Percentiles rank a stretch among this genome's conserved stretches.
These are phyloP conservation scores for Debaryomyces coudertii DNA, from an alignment of 1,139 yeast genomes.

Conservation along the genomic window DNA sequence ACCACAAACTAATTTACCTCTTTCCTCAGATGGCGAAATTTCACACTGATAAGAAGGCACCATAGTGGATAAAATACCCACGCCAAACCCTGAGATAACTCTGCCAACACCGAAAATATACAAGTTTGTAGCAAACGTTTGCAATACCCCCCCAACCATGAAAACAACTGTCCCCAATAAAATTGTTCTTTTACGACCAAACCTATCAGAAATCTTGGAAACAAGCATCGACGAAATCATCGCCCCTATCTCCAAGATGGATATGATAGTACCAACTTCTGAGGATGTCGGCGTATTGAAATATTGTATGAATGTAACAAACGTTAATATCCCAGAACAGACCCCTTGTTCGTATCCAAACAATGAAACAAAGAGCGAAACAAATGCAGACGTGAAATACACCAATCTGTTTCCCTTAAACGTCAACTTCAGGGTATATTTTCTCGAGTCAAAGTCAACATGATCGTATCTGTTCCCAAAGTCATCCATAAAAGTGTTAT, in stretches of 20 bases:
- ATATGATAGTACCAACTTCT: slow-evolving; percentile 53
- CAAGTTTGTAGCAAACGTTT: slow-evolving; percentile 47
- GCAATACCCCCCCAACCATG: slow-evolving; percentile 55
- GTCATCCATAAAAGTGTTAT: slow-evolving; percentile 24
- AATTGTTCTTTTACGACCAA: slow-evolving; percentile 54
- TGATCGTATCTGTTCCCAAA: slow-evolving; percentile 43
- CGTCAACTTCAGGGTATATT: slow-evolving; percentile 34
- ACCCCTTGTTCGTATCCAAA: slow-evolving; percentile 95
- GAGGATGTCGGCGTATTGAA: slow-evolving; percentile 50
- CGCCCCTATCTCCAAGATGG: slow-evolving; percentile 57
- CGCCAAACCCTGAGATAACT: slow-evolving; percentile 55
- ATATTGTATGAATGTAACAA: slow-evolving; percentile 45
- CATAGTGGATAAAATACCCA: slow-evolving; percentile 54
- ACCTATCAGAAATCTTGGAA: slow-evolving; percentile 47
- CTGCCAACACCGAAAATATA: slow-evolving; percentile 51
- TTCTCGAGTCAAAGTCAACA: slow-evolving; percentile 40
- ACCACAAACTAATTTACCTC: slow-evolving; percentile 58
- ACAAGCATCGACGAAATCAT: slow-evolving; percentile 51
- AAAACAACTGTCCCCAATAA: slow-evolving; percentile 52
- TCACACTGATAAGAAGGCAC: slow-evolving; percentile 61
- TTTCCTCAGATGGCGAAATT: slow-evolving; percentile 56
- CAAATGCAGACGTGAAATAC: slow-evolving; percentile 81
- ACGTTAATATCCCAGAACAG: slow-evolving; percentile 72
- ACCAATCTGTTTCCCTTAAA: slow-evolving; percentile 51
- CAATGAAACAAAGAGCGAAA: slow-evolving; percentile 78